A percentile compares a stretch with the other conserved stretches of the same genome.
Evolutionary conservation across 1,139 yeast species (phyloP).

Genomic region (Taphrina populina): DNA sequence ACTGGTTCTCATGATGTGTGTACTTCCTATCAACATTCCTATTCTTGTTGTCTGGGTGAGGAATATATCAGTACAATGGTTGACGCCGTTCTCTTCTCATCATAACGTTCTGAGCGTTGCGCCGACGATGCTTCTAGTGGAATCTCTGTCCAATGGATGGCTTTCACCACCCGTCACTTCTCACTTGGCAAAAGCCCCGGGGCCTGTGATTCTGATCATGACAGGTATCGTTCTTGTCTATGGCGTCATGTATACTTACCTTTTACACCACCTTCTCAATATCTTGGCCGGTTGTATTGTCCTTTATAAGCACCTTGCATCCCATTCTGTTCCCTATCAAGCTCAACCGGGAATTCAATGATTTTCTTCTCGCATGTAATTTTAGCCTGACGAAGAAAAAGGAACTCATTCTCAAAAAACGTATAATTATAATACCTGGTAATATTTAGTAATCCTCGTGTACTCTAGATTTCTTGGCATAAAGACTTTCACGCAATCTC

Average conservation of each 20-base stretch:
- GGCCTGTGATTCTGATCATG: constrained; percentile 41
- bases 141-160: constrained; percentile 41
- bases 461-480: no score
- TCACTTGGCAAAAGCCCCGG: constrained; percentile 37
- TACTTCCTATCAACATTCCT: constrained; percentile 45
- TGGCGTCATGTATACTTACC: constrained; percentile 45
- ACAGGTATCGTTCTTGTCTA: constrained; percentile 42
- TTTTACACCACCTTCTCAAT: constrained; percentile 45
- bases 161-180: constrained; percentile 42
- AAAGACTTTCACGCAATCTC: no score
- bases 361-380: constrained; percentile 2
- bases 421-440: no score
- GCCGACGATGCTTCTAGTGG: constrained; percentile 44
- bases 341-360: neutral
- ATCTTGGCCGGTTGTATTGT: constrained; percentile 39
- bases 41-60: constrained; percentile 46
- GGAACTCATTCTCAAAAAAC: no score
- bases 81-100: constrained; percentile 42
- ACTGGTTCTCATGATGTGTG: constrained; percentile 43
- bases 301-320: constrained; percentile 9
- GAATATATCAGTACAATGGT: constrained; percentile 43
- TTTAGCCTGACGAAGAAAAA: no score
- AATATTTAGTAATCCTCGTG: no score
- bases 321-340: neutral
- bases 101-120: constrained; percentile 44